These are phyloP conservation scores for Neonectria neomacrospora DNA, from an alignment of 2,329 filamentous ascomycete genomes.

Conservation along the genomic window DNA sequence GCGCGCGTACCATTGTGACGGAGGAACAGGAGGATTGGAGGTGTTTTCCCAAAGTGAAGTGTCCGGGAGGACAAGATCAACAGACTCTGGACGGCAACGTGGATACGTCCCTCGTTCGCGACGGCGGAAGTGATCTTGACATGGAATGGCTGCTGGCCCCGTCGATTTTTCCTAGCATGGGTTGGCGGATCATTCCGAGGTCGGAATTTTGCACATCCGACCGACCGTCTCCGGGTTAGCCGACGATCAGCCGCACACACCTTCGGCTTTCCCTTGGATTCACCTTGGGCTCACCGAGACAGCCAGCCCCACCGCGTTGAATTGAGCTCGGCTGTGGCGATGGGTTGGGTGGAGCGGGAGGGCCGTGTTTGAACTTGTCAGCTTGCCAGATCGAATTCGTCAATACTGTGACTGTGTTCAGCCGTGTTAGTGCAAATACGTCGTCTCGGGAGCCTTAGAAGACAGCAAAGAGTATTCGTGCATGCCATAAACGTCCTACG, in stretches of 20 bases:
- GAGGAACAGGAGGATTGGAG: conserved; percentile 10
- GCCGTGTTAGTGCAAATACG: background rate
- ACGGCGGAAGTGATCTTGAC: conserved; percentile 39
- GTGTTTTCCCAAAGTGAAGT: conserved; percentile 4
- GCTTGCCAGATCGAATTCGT: conserved; percentile 2
- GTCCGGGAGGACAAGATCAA: conserved; percentile 19
- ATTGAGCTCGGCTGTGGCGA: background rate
- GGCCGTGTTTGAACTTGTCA: conserved; percentile 15
- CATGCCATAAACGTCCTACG: background rate
- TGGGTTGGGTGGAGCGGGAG: conserved; percentile 11
- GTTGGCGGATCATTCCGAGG: conserved; percentile 43
- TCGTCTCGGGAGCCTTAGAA: background rate
- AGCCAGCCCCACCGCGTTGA: conserved; percentile 6
- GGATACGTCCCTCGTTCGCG: conserved; percentile 42
- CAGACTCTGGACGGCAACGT: conserved; percentile 33
- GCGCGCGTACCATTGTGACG: conserved; percentile 46
- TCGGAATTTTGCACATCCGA: conserved; percentile 47
- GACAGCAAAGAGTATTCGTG: background rate
- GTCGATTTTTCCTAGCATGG: conserved; percentile 45
- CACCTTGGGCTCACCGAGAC: conserved; percentile 24
- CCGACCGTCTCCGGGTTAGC: conserved; percentile 30
- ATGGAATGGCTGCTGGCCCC: conserved; percentile 32
- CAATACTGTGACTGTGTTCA: conserved; percentile 8
- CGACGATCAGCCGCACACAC: conserved; percentile 42
- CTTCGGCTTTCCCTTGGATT: conserved; percentile 2